These are phyloP conservation scores for Paramecium biaurelia DNA, from an alignment of 73 alveolate species.

Conservation along the genomic window DNA sequence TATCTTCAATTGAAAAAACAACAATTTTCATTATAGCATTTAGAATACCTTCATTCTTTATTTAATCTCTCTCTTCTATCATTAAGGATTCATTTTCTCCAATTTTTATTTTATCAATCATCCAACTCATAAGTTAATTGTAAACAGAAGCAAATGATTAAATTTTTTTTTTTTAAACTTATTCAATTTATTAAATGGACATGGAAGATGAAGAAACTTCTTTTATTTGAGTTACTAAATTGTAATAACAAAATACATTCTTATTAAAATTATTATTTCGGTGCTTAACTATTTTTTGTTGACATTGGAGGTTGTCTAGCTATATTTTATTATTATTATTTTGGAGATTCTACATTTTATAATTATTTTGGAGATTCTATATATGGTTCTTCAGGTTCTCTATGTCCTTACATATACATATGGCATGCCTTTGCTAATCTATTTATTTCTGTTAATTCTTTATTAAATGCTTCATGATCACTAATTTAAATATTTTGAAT, in stretches of 20 bases:
- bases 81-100: background rate
- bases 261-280: background rate
- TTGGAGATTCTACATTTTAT: background rate
- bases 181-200: background rate
- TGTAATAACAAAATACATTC: background rate
- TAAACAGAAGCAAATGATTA: conserved; percentile 1
- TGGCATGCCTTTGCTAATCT: background rate
- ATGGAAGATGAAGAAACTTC: background rate
- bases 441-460: conserved; percentile 17
- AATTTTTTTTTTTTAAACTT: background rate
- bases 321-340: background rate
- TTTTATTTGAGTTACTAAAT: background rate
- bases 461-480: conserved; percentile 16
- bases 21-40: background rate
- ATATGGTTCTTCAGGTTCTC: background rate
- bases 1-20: background rate
- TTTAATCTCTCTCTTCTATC: conserved; percentile 41
- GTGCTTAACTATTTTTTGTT: background rate
- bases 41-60: background rate
- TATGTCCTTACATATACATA: conserved; percentile 5
- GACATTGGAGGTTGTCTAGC: background rate
- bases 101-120: background rate
- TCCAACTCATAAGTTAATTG: background rate
- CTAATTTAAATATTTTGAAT: background rate
- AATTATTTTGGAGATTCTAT: background rate